Evolutionary conservation across 176 grass and related monocot species (phyloP), one percentile per base, ranked within the genome.

Genomic region (Calamus simplicifolius): DNA sequence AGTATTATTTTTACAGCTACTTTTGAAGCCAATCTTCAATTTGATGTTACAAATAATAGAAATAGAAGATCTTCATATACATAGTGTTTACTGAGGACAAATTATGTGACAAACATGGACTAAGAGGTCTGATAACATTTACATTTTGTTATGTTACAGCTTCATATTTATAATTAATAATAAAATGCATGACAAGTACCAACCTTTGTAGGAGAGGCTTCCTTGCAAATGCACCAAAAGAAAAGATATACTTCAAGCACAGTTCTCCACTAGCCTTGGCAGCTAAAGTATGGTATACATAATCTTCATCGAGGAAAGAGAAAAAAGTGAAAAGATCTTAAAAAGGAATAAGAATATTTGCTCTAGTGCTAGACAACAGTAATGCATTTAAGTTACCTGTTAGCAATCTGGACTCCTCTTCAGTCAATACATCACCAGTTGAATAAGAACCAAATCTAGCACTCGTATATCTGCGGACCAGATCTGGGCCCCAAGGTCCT

Each of bases 241-340:
- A 80, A 91, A 97, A 97, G 52, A 97, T 91, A 52, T 97, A 62
- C 56, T 91, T 97, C 67, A 97, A 68, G 58, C 92, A 97, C 57
- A 85, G 65, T 70, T 97, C 92, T 75, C 87, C 92, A 76, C 92
- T 97, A 80, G 84, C 92, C 75, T 87, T 97, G 50, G 92, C 92
- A 50, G 92, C 92, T 85, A 97, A 77, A 23, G 92, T 97, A 77
- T 97, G 92, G 66, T 97, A 97, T 30, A 88, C 80, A 49, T 97
- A 97, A 82, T 97, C 92, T 97, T 85, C 56, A 85, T 38, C 12
- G 35, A 38, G 35, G 35, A 43, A 2, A 43, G 35, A 10, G 35
- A 43, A 10, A 43, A 43, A 43, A 43, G 8, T 43, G 12, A 12
- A 43, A 43, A 10, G 12, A 3, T 13, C 35, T 12, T 0, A 8